These are phyloP conservation scores for Sordaria brevicollis DNA, from an alignment of 495 filamentous ascomycete genomes.

Conservation along the genomic window DNA sequence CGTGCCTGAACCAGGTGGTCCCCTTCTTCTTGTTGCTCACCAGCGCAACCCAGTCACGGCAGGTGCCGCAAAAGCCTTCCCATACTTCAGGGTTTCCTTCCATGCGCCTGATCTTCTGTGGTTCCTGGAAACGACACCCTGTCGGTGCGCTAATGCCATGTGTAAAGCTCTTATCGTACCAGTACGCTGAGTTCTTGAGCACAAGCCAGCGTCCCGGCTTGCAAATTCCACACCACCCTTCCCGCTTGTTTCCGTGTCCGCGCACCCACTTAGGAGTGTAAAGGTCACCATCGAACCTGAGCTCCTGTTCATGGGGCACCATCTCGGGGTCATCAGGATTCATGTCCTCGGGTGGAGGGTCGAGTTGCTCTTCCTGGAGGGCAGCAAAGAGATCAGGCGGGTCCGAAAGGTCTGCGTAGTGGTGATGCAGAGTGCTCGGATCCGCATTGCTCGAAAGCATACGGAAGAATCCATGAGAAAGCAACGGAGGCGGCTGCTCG, in stretches of 20 bases:
- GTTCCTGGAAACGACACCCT: slow-evolving; percentile 61
- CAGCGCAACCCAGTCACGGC: slow-evolving; percentile 67
- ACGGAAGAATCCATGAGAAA: slow-evolving; percentile 55
- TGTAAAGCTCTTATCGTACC: slow-evolving; percentile 78
- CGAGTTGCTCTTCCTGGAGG: slow-evolving; percentile 53
- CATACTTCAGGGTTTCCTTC: slow-evolving; percentile 72
- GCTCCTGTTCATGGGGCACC: slow-evolving; percentile 60
- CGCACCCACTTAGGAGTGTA: slow-evolving; percentile 74
- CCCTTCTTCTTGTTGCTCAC: slow-evolving; percentile 81
- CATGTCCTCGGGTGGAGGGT: slow-evolving; percentile 66
- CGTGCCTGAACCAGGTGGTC: slow-evolving; percentile 75
- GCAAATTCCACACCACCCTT: slow-evolving; percentile 79
- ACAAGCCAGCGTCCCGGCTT: slow-evolving; percentile 74
- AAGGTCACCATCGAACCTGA: slow-evolving; percentile 66
- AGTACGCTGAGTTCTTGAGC: slow-evolving; percentile 74
- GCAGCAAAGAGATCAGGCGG: slow-evolving; percentile 66
- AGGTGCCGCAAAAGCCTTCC: slow-evolving; percentile 70
- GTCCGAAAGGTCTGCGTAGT: slow-evolving; percentile 55
- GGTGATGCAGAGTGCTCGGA: slow-evolving; percentile 47
- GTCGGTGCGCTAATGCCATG: slow-evolving; percentile 74
- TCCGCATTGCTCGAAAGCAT: slow-evolving; percentile 62
- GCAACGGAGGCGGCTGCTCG: slow-evolving; percentile 42
- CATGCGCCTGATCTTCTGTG: slow-evolving; percentile 59
- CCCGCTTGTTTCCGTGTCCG: slow-evolving; percentile 70
- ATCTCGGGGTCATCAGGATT: slow-evolving; percentile 60